These are phyloP conservation scores for Backusella morwellensis DNA, from an alignment of 192 early-diverging fungal genomes.

Conservation along the genomic window DNA sequence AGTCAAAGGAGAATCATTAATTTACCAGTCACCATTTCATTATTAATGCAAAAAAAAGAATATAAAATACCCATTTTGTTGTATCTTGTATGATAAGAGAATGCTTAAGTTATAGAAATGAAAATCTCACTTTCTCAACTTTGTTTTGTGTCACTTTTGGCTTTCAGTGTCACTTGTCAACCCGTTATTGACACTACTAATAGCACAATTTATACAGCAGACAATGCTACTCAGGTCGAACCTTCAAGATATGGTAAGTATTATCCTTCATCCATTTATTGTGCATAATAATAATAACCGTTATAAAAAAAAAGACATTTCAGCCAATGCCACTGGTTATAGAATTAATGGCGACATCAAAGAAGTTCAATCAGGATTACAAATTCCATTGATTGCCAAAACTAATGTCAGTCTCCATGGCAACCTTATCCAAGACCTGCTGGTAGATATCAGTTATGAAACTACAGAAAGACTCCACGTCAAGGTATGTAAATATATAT, in stretches of 20 bases:
- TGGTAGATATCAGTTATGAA: conserved; percentile 50
- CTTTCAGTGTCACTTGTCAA: neutral
- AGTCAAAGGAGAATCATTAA: neutral
- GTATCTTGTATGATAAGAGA: neutral
- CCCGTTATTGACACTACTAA: neutral
- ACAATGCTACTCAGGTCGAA: neutral
- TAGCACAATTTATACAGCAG: neutral
- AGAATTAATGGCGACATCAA: neutral
- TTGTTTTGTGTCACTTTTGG: neutral
- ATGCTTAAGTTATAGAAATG: neutral
- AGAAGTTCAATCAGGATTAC: neutral
- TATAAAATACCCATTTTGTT: neutral
- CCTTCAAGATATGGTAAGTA: neutral
- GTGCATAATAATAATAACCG: neutral
- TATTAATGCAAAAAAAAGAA: neutral
- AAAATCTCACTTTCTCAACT: neutral
- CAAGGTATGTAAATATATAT: conserved; percentile 28
- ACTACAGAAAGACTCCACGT: conserved; percentile 50
- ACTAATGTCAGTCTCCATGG: conserved; percentile 32
- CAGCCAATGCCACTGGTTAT: neutral
- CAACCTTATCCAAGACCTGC: conserved; percentile 37
- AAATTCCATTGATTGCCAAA: neutral
- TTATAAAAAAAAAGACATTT: neutral
- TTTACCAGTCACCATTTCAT: neutral
- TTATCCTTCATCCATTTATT: neutral